Evolutionary conservation across 352 stramenopile species (phyloP).

Genomic region (Albugo candida): DNA sequence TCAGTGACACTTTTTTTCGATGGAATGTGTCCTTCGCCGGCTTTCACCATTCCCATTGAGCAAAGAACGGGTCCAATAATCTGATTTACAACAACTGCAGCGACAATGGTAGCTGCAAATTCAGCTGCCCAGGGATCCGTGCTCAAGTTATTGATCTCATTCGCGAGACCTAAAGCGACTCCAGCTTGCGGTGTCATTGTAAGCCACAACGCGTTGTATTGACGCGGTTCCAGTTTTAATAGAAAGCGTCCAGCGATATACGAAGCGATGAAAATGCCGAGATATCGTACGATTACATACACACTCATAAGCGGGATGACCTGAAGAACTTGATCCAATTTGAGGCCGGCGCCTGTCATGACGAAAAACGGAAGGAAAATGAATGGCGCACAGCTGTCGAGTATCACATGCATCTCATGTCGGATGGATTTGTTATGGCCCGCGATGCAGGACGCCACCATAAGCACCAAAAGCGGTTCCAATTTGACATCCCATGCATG

Average conservation of each 20-base stretch:
- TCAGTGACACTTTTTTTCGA: slow-evolving; percentile 1
- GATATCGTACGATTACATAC: slow-evolving; percentile 32
- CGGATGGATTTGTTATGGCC: slow-evolving; percentile 38
- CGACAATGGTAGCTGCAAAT: slow-evolving; percentile 41
- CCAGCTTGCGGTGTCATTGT: slow-evolving; percentile 52
- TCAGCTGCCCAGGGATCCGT: slow-evolving; percentile 27
- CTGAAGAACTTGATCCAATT: slow-evolving; percentile 36
- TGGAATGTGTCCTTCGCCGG: slow-evolving; percentile 19
- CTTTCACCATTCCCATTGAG: slow-evolving; percentile 24
- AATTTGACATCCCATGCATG: slow-evolving; percentile 50
- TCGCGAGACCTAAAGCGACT: slow-evolving; percentile 37
- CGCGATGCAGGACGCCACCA: slow-evolving; percentile 37
- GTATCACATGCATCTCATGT: slow-evolving; percentile 60
- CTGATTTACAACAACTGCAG: slow-evolving; percentile 49
- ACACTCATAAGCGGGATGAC: slow-evolving; percentile 43
- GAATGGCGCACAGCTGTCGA: slow-evolving; percentile 42
- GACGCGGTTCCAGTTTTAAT: slow-evolving; percentile 25
- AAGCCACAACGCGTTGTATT: slow-evolving; percentile 63
- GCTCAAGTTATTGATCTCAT: slow-evolving; percentile 31
- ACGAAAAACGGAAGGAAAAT: slow-evolving; percentile 64
- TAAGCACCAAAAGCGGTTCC: slow-evolving; percentile 45
- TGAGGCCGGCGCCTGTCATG: slow-evolving; percentile 48
- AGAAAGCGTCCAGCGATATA: slow-evolving; percentile 39
- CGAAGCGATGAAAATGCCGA: slow-evolving; percentile 36
- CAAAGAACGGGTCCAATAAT: slow-evolving; percentile 48